Conservation (phyloP, 2,329 filamentous ascomycete genomes). For the Paraphoma sp. region DNA sequence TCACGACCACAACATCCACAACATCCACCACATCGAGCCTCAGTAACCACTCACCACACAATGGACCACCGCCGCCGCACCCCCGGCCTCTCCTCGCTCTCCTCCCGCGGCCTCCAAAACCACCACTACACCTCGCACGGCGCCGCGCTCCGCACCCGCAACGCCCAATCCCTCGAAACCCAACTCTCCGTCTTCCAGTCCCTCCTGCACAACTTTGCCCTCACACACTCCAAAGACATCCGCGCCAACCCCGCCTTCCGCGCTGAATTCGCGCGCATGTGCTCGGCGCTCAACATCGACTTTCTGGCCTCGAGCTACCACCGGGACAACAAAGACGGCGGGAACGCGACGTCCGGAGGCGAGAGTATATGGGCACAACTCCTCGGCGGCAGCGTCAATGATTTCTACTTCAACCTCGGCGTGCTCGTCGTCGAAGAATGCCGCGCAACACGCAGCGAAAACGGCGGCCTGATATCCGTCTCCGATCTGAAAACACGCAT, state of each 20-base stretch:
- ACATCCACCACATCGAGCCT: background rate
- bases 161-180: slow-evolving; percentile 85
- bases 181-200: slow-evolving; percentile 97
- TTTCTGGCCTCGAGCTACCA: slow-evolving; percentile 70
- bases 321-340: slow-evolving; percentile 55
- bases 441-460: slow-evolving; percentile 82
- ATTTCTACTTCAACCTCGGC: slow-evolving; percentile 98
- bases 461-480: slow-evolving; percentile 88
- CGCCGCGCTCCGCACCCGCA: slow-evolving; percentile 80
- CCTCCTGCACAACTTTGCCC: slow-evolving; percentile 90
- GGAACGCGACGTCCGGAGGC: slow-evolving; percentile 44
- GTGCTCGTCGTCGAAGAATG: slow-evolving; percentile 96
- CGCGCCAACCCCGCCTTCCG: slow-evolving; percentile 94
- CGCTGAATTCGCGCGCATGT: slow-evolving; percentile 98
- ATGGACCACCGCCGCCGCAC: slow-evolving; percentile 70
- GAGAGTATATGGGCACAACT: slow-evolving; percentile 91
- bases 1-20: background rate
- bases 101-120: slow-evolving; percentile 68
- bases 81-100: slow-evolving; percentile 81
- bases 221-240: slow-evolving; percentile 94
- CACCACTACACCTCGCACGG: slow-evolving; percentile 93
- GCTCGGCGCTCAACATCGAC: slow-evolving; percentile 93
- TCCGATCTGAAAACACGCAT: slow-evolving; percentile 80
- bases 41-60: background rate
- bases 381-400: slow-evolving; percentile 88